Evolutionary conservation across 1,139 yeast genomes (phyloP).

Genomic region (Taphrina deformans): DNA sequence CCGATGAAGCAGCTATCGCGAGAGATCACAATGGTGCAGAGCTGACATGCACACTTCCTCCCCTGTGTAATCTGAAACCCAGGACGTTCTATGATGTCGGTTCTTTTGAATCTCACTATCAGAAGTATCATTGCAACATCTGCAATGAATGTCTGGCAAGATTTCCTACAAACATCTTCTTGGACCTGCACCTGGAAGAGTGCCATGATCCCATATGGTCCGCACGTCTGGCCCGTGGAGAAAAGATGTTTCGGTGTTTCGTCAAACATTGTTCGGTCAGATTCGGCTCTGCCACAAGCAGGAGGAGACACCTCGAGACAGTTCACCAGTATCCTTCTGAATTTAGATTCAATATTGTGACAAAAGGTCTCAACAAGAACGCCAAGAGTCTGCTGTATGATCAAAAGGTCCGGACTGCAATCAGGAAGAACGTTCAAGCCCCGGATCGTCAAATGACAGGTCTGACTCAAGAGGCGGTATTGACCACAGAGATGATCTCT

Average conservation of each 20-base stretch:
- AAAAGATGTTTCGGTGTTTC: conserved; percentile 33
- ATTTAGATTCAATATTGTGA: conserved; percentile 21
- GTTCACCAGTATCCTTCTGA: conserved; percentile 22
- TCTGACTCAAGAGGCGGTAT: background rate
- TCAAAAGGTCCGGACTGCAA: background rate
- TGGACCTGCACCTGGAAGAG: conserved; percentile 56
- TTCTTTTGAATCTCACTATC: conserved; percentile 37
- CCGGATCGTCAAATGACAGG: background rate
- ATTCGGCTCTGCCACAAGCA: background rate
- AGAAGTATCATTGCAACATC: conserved; percentile 37
- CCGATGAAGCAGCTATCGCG: background rate
- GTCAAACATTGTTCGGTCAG: background rate
- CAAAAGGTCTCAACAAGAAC: background rate
- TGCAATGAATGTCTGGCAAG: conserved; percentile 51
- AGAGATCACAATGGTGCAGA: background rate
- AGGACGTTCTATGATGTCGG: conserved; percentile 31
- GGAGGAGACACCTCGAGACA: conserved; percentile 11
- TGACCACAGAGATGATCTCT: background rate
- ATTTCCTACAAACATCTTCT: conserved; percentile 50
- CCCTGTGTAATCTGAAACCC: conserved; percentile 38
- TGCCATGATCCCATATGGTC: conserved; percentile 55
- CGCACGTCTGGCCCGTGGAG: conserved; percentile 49
- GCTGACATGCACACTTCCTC: conserved; percentile 39
- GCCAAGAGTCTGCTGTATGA: conserved; percentile 19
- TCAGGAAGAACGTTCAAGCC: background rate